Conservation (phyloP, 306 rosid species). For the Prunus davidiana region DNA sequence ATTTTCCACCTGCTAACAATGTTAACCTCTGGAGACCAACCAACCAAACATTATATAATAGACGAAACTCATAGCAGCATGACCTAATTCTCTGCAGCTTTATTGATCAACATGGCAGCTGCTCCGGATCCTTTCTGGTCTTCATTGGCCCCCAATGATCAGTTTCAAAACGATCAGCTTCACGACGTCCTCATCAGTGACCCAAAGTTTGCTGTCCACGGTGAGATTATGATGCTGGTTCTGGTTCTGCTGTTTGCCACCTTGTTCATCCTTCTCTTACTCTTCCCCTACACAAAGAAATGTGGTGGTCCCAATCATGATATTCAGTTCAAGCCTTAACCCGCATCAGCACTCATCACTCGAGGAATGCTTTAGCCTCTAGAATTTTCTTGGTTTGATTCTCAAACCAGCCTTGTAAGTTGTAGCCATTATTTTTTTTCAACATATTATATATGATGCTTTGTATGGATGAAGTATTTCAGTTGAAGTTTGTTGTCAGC, state of each 20-base stretch:
- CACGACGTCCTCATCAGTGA: conserved; percentile 12
- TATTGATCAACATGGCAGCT: conserved; percentile 19
- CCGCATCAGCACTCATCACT: not conserved
- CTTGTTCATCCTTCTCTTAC: conserved; percentile 19
- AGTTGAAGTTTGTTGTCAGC: too few species aligned
- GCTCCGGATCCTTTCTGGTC: conserved; percentile 9
- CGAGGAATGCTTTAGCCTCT: not conserved
- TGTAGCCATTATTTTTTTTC: too few species aligned
- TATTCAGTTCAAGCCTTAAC: not conserved
- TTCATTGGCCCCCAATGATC: conserved; percentile 23
- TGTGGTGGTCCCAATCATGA: not conserved
- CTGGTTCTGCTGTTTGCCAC: conserved; percentile 28
- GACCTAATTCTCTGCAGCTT: not conserved
- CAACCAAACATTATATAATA: not conserved
- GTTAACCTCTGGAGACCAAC: not conserved
- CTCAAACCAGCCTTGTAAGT: too few species aligned
- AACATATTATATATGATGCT: too few species aligned
- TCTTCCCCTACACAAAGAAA: conserved; percentile 1
- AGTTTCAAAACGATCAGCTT: conserved; percentile 6
- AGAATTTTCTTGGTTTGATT: not conserved
- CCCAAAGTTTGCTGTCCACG: conserved; percentile 37
- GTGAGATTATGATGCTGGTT: conserved; percentile 42
- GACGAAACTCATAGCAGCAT: not conserved
- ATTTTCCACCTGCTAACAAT: not conserved
- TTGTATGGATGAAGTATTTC: too few species aligned